Evolutionary conservation across 371 early-diverging fungal genomes (phyloP).

Genomic region (Lichtheimia hyalospora): DNA sequence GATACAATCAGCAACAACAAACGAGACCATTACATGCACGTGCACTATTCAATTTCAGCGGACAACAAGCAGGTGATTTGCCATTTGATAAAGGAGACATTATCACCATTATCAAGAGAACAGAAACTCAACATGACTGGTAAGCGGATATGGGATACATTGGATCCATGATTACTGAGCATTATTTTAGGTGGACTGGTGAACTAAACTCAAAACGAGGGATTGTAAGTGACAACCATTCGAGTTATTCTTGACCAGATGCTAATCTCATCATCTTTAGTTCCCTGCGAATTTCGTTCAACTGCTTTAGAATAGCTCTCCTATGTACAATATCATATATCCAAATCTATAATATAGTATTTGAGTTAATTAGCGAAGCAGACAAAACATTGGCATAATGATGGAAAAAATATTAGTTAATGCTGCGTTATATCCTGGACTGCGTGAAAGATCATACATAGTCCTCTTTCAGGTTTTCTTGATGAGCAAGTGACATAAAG

Average conservation of each 20-base stretch:
- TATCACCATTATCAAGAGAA: constrained; percentile 64
- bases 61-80: constrained; percentile 73
- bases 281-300: constrained; percentile 82
- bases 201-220: constrained; percentile 59
- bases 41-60: constrained; percentile 76
- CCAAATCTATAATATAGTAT: no score
- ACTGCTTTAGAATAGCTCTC: not conserved
- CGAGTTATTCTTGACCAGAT: not conserved
- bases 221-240: constrained; percentile 41
- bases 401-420: no score
- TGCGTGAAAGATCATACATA: no score
- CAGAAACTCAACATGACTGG: constrained; percentile 77
- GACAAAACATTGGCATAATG: no score
- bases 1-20: not conserved
- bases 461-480: no score
- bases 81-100: constrained; percentile 75
- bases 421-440: no score
- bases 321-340: constrained; percentile 1
- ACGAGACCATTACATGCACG: constrained; percentile 38
- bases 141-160: not conserved
- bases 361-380: no score
- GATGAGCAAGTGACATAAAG: no score
- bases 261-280: constrained; percentile 13
- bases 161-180: not conserved
- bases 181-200: constrained; percentile 64